A percentile compares a stretch with the other conserved stretches of the same genome.
phyloP scores from a whole-genome alignment of 371 early-diverging fungal species.

The Syncephalastrum racemosum region DNA sequence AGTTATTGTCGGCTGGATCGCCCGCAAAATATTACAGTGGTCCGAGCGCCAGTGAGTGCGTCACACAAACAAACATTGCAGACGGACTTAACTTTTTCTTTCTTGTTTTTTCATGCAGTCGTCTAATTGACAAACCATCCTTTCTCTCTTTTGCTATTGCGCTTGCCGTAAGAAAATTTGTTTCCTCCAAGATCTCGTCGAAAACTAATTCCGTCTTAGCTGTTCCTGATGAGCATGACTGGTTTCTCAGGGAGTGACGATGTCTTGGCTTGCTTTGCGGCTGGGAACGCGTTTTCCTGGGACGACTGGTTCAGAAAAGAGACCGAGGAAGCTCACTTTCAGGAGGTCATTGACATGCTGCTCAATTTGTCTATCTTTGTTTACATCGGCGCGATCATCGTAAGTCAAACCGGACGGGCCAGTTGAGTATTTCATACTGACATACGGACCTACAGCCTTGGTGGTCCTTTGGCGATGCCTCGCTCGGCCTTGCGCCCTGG shows the following conservation, averaged over 20 bases:
- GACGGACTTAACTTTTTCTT: neutral
- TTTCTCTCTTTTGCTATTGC: slow-evolving; percentile 90
- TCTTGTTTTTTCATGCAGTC: slow-evolving; percentile 33
- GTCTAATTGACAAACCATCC: slow-evolving; percentile 89
- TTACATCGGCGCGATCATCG: slow-evolving; percentile 85
- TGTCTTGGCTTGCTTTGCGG: slow-evolving; percentile 87
- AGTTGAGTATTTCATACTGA: neutral
- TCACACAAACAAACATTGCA: neutral
- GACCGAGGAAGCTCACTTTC: slow-evolving; percentile 83
- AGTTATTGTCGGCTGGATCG: slow-evolving; percentile 71
- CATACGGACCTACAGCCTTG: slow-evolving; percentile 59
- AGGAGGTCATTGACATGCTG: slow-evolving; percentile 90
- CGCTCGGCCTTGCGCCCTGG: slow-evolving; percentile 62
- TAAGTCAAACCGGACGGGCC: slow-evolving; percentile 18
- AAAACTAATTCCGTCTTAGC: slow-evolving; percentile 17
- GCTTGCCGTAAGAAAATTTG: slow-evolving; percentile 71
- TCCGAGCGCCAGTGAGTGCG: slow-evolving; percentile 66
- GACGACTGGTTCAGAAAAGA: slow-evolving; percentile 90
- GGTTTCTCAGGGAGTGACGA: slow-evolving; percentile 84
- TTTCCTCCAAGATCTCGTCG: neutral
- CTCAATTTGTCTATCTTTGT: slow-evolving; percentile 91
- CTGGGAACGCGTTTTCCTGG: slow-evolving; percentile 90
- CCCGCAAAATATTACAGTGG: slow-evolving; percentile 71
- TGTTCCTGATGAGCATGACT: slow-evolving; percentile 79
- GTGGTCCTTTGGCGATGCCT: slow-evolving; percentile 59